These are phyloP conservation scores for Paxillus involutus DNA, from an alignment of 768 basidiomycete genomes.

Conservation along the genomic window DNA sequence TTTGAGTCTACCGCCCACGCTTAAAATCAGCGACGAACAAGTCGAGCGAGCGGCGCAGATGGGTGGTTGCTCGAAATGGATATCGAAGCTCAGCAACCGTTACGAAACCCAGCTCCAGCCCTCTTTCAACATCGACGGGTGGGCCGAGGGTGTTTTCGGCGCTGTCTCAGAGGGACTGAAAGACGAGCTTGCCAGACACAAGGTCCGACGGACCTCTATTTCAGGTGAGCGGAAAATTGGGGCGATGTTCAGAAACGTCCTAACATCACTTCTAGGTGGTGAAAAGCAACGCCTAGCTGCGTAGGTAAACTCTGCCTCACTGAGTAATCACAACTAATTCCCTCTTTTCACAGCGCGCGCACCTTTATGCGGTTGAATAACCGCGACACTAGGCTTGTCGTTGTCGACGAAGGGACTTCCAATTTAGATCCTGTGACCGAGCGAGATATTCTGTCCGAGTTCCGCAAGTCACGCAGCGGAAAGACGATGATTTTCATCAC, in stretches of 20 bases:
- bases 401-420: slow-evolving; percentile 60
- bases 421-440: slow-evolving; percentile 58
- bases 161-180: slow-evolving; percentile 19
- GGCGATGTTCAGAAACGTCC: slow-evolving; percentile 7
- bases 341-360: slow-evolving; percentile 36
- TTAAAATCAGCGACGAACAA: slow-evolving; percentile 10
- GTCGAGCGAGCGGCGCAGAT: slow-evolving; percentile 33
- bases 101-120: slow-evolving; percentile 32
- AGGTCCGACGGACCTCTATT: slow-evolving; percentile 21
- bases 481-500: slow-evolving; percentile 59
- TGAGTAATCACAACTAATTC: background rate
- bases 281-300: slow-evolving; percentile 51
- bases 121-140: slow-evolving; percentile 20
- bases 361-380: slow-evolving; percentile 40
- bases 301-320: slow-evolving; percentile 32
- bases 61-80: slow-evolving; percentile 31
- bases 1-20: slow-evolving; percentile 23
- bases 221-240: slow-evolving; percentile 15
- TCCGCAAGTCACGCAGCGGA: slow-evolving; percentile 38
- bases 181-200: slow-evolving; percentile 21
- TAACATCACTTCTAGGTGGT: slow-evolving; percentile 28
- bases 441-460: slow-evolving; percentile 41
- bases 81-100: slow-evolving; percentile 32
- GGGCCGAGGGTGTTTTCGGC: slow-evolving; percentile 17
- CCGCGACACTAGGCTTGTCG: slow-evolving; percentile 43